A percentile compares a stretch with the other conserved stretches of the same genome.
Evolutionary conservation across 495 filamentous ascomycete genomes (phyloP).

Genomic region (Alectoria sarmentosa): DNA sequence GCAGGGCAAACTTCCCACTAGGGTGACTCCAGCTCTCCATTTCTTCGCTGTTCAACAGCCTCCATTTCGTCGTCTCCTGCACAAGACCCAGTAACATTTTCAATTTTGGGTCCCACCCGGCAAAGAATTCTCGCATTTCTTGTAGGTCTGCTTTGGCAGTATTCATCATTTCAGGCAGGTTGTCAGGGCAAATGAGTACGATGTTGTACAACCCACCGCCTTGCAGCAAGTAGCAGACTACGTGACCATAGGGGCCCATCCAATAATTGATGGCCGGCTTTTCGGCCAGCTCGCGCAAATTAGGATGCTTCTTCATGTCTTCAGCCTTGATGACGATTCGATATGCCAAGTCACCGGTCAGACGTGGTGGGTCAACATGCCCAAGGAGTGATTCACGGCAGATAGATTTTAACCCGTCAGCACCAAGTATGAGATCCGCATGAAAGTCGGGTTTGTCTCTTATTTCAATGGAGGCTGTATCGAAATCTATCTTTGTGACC

Average conservation of each 20-base stretch:
- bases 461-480: conserved; percentile 32
- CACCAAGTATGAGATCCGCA: conserved; percentile 47
- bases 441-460: conserved; percentile 30
- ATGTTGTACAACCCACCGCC: conserved; percentile 49
- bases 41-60: conserved; percentile 28
- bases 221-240: conserved; percentile 51
- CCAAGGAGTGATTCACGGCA: conserved; percentile 42
- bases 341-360: conserved; percentile 57
- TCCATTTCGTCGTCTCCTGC: conserved; percentile 50
- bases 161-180: conserved; percentile 50
- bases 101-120: conserved; percentile 47
- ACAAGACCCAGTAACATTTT: conserved; percentile 44
- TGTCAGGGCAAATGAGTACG: conserved; percentile 61
- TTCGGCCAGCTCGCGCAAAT: conserved; percentile 32
- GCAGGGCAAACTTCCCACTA: conserved; percentile 48
- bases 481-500: conserved; percentile 40
- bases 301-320: conserved; percentile 42
- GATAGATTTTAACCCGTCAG: conserved; percentile 49
- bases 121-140: conserved; percentile 58
- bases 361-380: conserved; percentile 35
- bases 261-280: conserved; percentile 30
- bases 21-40: conserved; percentile 45
- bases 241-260: conserved; percentile 46
- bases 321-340: conserved; percentile 46
- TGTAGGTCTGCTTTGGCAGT: conserved; percentile 51